phyloP scores from a whole-genome alignment of 805 yeast species.

The Ogataea zsoltii region DNA sequence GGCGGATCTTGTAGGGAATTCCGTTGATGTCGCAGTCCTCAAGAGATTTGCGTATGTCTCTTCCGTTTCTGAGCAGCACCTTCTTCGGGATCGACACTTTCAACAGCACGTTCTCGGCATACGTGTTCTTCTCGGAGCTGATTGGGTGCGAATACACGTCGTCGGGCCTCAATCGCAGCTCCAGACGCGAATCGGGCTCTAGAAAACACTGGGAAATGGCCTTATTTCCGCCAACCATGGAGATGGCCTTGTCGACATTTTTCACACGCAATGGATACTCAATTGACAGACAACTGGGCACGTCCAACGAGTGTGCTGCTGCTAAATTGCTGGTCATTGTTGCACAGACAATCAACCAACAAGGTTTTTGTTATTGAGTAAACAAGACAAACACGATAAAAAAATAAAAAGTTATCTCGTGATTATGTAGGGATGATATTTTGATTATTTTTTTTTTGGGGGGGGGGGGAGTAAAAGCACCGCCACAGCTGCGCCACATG shows the following conservation, averaged over 20 bases:
- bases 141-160: constrained; percentile 58
- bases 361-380: no score
- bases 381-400: no score
- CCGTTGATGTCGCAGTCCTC: constrained; percentile 36
- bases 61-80: constrained; percentile 41
- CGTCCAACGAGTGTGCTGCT: constrained; percentile 53
- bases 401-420: no score
- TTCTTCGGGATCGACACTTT: constrained; percentile 63
- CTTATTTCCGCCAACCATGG: constrained; percentile 65
- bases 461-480: no score
- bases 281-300: constrained; percentile 71
- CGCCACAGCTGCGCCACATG: constrained; percentile 10
- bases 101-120: constrained; percentile 57
- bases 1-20: constrained; percentile 45
- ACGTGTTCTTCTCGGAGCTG: constrained; percentile 46
- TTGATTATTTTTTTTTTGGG: no score
- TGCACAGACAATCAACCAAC: no score
- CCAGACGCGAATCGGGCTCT: constrained; percentile 31
- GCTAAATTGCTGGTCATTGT: constrained; percentile 12
- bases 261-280: constrained; percentile 77
- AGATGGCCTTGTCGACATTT: constrained; percentile 61
- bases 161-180: constrained; percentile 34
- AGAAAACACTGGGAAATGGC: constrained; percentile 44
- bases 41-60: constrained; percentile 45
- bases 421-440: no score